Base-by-base conservation (phyloP, 2,329 filamentous ascomycete species). In the Fusarium continuum region DNA sequence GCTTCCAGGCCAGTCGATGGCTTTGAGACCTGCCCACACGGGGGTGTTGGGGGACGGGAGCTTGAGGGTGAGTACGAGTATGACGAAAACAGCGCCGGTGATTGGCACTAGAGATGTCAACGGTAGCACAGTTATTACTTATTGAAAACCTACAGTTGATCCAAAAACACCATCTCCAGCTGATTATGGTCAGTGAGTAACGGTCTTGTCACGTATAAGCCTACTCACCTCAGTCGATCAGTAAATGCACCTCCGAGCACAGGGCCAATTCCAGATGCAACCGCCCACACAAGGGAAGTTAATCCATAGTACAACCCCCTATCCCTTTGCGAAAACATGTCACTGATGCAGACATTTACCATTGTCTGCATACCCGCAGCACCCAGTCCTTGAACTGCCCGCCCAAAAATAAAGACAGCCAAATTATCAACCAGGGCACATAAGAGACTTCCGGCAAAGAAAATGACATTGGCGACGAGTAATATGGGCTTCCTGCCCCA, bases 31-130 rank as follows among this genome's bases (percentile, higher is more conserved):
- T 32, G 85, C 78, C 55, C 78, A 75, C 3, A 91, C 73, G 0
- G 87, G 84, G 1, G 89, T 91, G 29, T 81, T 82, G 0, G 89
- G 88, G 4, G 85, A 89, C 47, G 89, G 83, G n/a, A 91, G 74
- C 67, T 90, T 84, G 10, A 91, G 78, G 67, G 88, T 86, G 70
- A 90, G 82, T 29, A 85, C 71, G 8, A 89, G 78, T 34, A 88
- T 80, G 20, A 85, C 49, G 64, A 89, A 84, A 10, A 85, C 85
- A 2, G 81, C 67, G 3, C 83, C 86, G n/a, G 78, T 79, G 48
- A 82, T 76, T 3, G 82, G 82, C 16, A 84, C 75, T 77, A 7
- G 6, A 3, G 11, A 4, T 11, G 6, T 65, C 3, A 65, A 56
- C 3, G 1, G 25, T 3, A 9, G 1, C 11, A 8, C 3, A 9